phyloP scores from a whole-genome alignment of 495 filamentous ascomycete species.

The Pseudevernia furfuracea region DNA sequence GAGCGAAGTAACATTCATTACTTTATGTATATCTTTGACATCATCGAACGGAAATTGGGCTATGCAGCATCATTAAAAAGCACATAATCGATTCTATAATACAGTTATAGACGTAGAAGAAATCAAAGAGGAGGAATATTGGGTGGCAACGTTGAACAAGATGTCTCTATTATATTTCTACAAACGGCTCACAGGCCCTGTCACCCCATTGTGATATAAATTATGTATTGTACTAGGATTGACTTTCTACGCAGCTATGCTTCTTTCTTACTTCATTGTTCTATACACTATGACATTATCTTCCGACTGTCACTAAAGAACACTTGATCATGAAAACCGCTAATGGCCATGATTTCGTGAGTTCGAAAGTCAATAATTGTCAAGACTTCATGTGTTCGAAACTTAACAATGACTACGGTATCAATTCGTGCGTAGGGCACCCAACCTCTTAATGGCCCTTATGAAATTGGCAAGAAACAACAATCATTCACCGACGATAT shows the following conservation, averaged over 20 bases:
- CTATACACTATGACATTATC: background rate
- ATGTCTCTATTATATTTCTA: constrained; percentile 53
- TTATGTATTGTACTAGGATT: constrained; percentile 39
- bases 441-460: background rate
- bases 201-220: constrained; percentile 34
- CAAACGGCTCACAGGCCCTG: constrained; percentile 42
- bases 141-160: constrained; percentile 48
- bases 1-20: too few species aligned
- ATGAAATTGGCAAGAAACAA: background rate
- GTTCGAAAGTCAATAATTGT: background rate
- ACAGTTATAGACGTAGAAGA: too few species aligned
- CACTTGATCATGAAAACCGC: background rate
- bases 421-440: background rate
- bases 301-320: background rate
- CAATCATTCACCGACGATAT: background rate
- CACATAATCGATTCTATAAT: too few species aligned
- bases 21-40: too few species aligned
- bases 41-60: too few species aligned
- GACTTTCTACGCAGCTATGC: constrained; percentile 38
- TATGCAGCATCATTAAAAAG: too few species aligned
- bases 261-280: constrained; percentile 37
- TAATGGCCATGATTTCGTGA: background rate
- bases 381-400: background rate
- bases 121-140: too few species aligned
- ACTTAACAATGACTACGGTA: background rate